These are phyloP conservation scores for Candida vartiovaarae DNA, from an alignment of 805 yeast genomes.

Conservation along the genomic window DNA sequence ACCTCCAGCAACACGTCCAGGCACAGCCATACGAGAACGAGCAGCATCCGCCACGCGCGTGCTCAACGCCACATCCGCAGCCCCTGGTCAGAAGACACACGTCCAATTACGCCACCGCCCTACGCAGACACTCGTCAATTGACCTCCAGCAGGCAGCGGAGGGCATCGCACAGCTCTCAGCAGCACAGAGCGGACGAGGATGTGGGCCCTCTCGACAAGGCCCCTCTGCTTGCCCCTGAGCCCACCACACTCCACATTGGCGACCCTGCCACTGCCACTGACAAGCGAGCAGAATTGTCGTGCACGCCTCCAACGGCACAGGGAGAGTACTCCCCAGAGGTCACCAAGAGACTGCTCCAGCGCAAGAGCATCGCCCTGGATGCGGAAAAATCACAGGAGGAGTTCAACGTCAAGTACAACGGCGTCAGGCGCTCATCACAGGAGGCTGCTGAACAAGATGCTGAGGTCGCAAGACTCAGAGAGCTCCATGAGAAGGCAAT, in stretches of 20 bases:
- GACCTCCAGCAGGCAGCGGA: neutral
- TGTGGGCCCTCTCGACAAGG: too few species aligned
- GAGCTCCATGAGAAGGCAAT: neutral
- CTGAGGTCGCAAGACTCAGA: neutral
- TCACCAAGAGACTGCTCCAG: slow-evolving; percentile 4
- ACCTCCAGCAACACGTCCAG: too few species aligned
- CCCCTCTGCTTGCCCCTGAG: too few species aligned
- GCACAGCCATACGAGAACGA: too few species aligned
- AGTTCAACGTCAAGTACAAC: slow-evolving; percentile 6
- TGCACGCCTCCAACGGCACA: too few species aligned
- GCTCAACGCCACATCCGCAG: slow-evolving; percentile 7
- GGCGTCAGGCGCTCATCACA: slow-evolving; percentile 3
- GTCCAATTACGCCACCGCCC: slow-evolving; percentile 6
- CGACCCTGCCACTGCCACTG: too few species aligned
- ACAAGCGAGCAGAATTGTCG: too few species aligned
- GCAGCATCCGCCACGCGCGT: neutral
- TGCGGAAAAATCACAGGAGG: slow-evolving; percentile 3
- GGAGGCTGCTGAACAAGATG: neutral
- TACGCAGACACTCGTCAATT: neutral
- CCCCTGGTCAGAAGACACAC: slow-evolving; percentile 6
- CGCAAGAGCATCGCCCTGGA: slow-evolving; percentile 5
- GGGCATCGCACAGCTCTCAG: too few species aligned
- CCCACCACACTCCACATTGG: too few species aligned
- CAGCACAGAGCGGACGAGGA: too few species aligned
- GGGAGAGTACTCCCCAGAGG: neutral